Percentiles rank a stretch among this genome's conserved stretches.
These are phyloP conservation scores for Ophiosphaerella korrae DNA, from an alignment of 2,329 filamentous ascomycete genomes.

Conservation along the genomic window DNA sequence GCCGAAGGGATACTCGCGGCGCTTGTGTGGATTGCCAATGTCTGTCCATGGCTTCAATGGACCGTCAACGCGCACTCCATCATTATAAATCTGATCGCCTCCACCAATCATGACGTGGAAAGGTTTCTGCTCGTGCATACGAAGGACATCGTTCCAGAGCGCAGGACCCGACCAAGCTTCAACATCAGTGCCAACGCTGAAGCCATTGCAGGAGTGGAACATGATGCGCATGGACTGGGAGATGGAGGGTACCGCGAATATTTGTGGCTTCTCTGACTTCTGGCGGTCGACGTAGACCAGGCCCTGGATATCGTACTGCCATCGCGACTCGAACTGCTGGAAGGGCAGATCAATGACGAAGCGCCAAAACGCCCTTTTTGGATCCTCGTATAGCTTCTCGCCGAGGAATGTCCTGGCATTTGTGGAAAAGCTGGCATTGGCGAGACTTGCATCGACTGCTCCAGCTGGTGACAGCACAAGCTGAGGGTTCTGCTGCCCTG, in stretches of 20 bases:
- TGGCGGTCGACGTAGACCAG: constrained; percentile 64
- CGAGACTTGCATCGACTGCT: constrained; percentile 26
- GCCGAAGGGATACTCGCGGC: constrained; percentile 65
- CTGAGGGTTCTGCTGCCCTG: constrained; percentile 66
- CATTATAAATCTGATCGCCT: constrained; percentile 82
- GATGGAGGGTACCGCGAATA: constrained; percentile 63
- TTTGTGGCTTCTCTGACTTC: constrained; percentile 37
- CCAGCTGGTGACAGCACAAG: constrained; percentile 64
- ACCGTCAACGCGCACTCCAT: constrained; percentile 81
- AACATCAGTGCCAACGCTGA: constrained; percentile 68
- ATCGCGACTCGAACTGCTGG: constrained; percentile 73
- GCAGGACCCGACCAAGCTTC: constrained; percentile 66
- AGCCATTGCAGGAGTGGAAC: constrained; percentile 73
- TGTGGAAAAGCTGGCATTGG: constrained; percentile 32
- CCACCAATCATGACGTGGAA: constrained; percentile 81
- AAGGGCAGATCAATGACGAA: constrained; percentile 67
- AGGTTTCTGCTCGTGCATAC: constrained; percentile 62
- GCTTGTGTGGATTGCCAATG: constrained; percentile 65
- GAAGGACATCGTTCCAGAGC: constrained; percentile 68
- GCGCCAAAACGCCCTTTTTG: constrained; percentile 63
- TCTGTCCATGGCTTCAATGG: constrained; percentile 72
- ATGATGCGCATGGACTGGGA: constrained; percentile 71
- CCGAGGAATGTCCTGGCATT: constrained; percentile 49
- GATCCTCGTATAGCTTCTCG: constrained; percentile 65
- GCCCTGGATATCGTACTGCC: constrained; percentile 76